Evolutionary conservation across 176 grass and related monocot genomes (phyloP), one percentile per base, ranked within the genome.

Genomic region (Rhynchospora breviuscula): DNA sequence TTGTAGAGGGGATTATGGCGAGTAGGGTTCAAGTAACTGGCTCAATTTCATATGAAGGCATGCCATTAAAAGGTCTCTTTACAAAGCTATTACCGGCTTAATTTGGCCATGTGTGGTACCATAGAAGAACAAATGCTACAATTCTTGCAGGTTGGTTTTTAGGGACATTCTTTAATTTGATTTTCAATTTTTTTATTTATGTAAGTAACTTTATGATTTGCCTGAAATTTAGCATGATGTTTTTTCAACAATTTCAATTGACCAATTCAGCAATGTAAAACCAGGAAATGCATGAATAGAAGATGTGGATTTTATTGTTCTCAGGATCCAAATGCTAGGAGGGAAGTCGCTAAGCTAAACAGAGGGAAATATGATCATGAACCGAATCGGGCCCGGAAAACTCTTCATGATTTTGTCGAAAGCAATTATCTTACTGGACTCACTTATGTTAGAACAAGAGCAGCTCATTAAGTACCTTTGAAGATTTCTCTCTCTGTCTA

Each of bases 91-190:
- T n/a, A n/a, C n/a, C n/a, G n/a, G n/a, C n/a, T n/a, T n/a, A n/a
- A n/a, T n/a, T 80, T 98, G 82, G 89, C 91, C 51, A 98, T 98
- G 95, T 84, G 83, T 74, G 95, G 95, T 52, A 95, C 95, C 35
- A 93, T 98, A 79, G 95, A 98, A 82, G 95, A 98, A 75, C 95
- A 98, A 90, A 98, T 95, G 95, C 61, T 98, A 29, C 69, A 88
- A 60, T 94, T 98, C 85, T 63, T 98, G 33, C 88, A 95, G 92
- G 92, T 93, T 57, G 64, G 86, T 84, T 40, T 63, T 8, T 63
- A 48, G 0, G 52, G 80, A 66, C 63, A 56, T 54, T 19, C 46
- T 69, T 19, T 8, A 83, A 5, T 63, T 72, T 82, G 10, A 43
- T 84, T 63, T n/a, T 59, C 13, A 22, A 59, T 59, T 81, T 81